Percentiles rank a stretch among this genome's conserved stretches.
phyloP scores from a whole-genome alignment of 768 basidiomycete genomes.

The Tulasnella sp. region DNA sequence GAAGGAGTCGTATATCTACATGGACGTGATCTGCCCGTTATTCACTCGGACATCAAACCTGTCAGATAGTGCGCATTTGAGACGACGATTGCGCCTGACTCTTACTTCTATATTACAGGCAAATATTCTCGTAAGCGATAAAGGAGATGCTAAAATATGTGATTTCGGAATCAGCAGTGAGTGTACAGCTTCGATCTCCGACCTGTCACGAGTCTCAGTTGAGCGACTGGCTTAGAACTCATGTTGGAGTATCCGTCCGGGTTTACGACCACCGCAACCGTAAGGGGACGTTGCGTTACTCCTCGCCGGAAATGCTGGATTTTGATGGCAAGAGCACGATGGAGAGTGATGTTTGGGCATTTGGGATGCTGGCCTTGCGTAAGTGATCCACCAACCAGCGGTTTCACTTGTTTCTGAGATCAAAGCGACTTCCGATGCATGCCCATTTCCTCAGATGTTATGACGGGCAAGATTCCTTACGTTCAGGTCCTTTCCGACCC shows the following conservation, averaged over 20 bases:
- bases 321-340: neutral
- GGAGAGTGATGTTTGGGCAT: conserved; percentile 7
- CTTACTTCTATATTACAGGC: neutral
- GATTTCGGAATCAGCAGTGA: conserved; percentile 20
- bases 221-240: neutral
- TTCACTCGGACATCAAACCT: conserved; percentile 32
- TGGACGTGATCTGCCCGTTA: conserved; percentile 27
- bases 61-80: neutral
- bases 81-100: neutral
- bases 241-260: neutral
- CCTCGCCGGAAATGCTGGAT: conserved; percentile 11
- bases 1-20: conserved; percentile 31
- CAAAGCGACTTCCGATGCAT: too few species aligned
- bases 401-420: too few species aligned
- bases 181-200: neutral
- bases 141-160: conserved; percentile 20
- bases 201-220: too few species aligned
- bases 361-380: conserved; percentile 9
- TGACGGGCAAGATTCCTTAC: conserved; percentile 4
- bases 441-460: neutral
- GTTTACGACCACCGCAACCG: neutral
- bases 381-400: too few species aligned
- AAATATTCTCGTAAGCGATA: conserved; percentile 15
- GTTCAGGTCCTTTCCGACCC: neutral
- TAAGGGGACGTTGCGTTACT: neutral